Percentiles rank a stretch among this genome's conserved stretches.
Conservation (phyloP, 768 basidiomycete species). For the Sporobolomyces phaffii region DNA sequence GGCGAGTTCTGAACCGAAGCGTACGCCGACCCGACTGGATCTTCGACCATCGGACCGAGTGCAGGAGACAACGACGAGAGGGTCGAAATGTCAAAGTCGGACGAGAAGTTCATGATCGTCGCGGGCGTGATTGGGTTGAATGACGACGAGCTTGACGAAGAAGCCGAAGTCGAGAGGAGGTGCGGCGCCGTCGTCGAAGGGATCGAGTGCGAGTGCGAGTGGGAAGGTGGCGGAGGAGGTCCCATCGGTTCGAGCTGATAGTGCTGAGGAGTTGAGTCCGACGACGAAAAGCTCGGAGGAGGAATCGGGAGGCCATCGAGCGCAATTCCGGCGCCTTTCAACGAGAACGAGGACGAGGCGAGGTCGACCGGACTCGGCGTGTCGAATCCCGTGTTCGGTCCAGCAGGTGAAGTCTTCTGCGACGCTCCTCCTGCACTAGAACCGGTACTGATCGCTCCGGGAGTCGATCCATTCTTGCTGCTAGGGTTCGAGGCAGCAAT, state of each 20-base stretch:
- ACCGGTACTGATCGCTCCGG: neutral
- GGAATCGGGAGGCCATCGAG: neutral
- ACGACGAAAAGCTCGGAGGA: neutral
- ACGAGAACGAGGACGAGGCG: neutral
- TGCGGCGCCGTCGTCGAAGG: neutral
- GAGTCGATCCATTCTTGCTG: neutral
- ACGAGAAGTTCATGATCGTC: conserved; percentile 77
- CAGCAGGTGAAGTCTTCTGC: neutral
- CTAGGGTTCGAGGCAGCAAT: conserved; percentile 5
- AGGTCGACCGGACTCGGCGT: conserved; percentile 37
- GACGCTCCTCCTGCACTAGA: conserved; percentile 8
- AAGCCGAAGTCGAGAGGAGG: neutral
- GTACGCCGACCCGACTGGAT: conserved; percentile 7
- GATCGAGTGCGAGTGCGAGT: neutral
- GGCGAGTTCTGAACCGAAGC: conserved; percentile 19
- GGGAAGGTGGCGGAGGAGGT: conserved; percentile 28
- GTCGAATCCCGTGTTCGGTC: conserved; percentile 6
- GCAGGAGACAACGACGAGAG: conserved; percentile 26
- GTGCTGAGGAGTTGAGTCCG: neutral
- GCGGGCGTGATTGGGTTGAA: conserved; percentile 74
- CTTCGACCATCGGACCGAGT: neutral
- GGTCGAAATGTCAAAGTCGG: conserved; percentile 12
- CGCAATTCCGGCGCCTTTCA: neutral
- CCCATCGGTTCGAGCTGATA: conserved; percentile 34
- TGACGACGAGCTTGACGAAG: neutral